These are phyloP conservation scores for Teratosphaeria viscida DNA, from an alignment of 2,329 filamentous ascomycete genomes.

Conservation along the genomic window DNA sequence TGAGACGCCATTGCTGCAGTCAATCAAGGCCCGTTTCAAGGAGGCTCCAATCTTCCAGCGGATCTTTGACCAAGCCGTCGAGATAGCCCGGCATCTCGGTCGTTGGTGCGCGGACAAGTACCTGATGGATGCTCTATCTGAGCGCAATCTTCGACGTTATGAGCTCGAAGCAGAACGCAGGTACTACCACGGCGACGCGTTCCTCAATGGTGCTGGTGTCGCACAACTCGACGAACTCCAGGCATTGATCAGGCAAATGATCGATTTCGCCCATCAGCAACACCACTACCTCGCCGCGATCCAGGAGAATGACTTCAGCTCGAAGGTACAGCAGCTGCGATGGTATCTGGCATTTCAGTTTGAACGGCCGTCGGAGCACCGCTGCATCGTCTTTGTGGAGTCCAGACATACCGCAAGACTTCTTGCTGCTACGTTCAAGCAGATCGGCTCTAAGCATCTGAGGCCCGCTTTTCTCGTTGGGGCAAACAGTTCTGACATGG, in stretches of 20 bases:
- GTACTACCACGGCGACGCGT: conserved; percentile 21
- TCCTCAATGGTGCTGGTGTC: conserved; percentile 2
- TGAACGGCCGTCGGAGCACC: conserved; percentile 43
- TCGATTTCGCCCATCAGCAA: conserved; percentile 27
- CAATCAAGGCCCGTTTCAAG: conserved; percentile 44
- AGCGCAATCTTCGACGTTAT: conserved; percentile 14
- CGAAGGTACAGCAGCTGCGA: conserved; percentile 59
- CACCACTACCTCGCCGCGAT: conserved; percentile 4
- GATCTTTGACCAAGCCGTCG: conserved; percentile 48
- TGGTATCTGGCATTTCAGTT: conserved; percentile 55
- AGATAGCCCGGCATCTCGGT: conserved; percentile 58
- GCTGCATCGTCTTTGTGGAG: conserved; percentile 83
- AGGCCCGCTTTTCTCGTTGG: conserved; percentile 56
- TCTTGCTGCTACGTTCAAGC: conserved; percentile 55
- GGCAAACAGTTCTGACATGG: conserved; percentile 28
- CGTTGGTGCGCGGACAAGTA: conserved; percentile 75
- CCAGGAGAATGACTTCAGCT: conserved; percentile 44
- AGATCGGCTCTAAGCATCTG: conserved; percentile 49
- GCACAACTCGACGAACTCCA: conserved; percentile 44
- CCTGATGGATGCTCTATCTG: conserved; percentile 15
- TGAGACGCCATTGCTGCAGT: conserved; percentile 54
- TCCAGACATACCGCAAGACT: conserved; percentile 66
- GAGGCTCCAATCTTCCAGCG: conserved; percentile 44
- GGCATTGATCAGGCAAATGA: conserved; percentile 47
- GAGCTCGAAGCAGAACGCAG: conserved; percentile 17